These are phyloP conservation scores for Pseudozyma sp. DNA, from an alignment of 1,284 basidiomycete genomes.

Conservation along the genomic window DNA sequence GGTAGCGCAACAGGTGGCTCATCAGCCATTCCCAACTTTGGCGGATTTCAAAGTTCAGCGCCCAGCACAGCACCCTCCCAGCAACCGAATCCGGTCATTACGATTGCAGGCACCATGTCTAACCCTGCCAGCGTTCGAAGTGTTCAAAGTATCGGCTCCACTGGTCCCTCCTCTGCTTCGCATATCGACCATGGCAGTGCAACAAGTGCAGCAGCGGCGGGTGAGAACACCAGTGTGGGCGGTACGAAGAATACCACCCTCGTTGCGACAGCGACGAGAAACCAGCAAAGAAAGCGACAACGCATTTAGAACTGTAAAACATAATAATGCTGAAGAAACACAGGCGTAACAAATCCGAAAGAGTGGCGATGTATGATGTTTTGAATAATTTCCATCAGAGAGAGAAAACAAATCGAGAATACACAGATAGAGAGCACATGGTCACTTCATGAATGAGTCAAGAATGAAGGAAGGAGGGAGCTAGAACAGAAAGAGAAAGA, in stretches of 20 bases:
- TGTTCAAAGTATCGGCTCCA: constrained; percentile 8
- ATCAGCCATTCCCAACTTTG: not conserved
- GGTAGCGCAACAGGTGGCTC: constrained; percentile 11
- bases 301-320: constrained; percentile 10
- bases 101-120: constrained; percentile 14
- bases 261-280: constrained; percentile 37
- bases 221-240: not conserved
- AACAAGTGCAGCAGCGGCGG: constrained; percentile 3
- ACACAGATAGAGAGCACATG: constrained; percentile 24
- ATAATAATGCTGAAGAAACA: not conserved
- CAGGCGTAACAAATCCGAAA: not conserved
- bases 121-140: constrained; percentile 20
- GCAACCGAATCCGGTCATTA: constrained; percentile 18
- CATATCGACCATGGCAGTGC: constrained; percentile 3
- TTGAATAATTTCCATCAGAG: constrained; percentile 16
- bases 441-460: not conserved
- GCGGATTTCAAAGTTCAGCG: constrained; percentile 8
- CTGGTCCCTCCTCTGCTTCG: not conserved
- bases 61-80: constrained; percentile 12
- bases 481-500: not conserved
- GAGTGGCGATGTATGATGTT: constrained; percentile 10
- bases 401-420: constrained; percentile 1
- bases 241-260: constrained; percentile 3
- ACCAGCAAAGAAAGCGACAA: constrained; percentile 46
- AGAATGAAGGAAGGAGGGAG: not conserved